Conservation (phyloP, 305 asterid genomes). For the Fraxinus baroniana region DNA sequence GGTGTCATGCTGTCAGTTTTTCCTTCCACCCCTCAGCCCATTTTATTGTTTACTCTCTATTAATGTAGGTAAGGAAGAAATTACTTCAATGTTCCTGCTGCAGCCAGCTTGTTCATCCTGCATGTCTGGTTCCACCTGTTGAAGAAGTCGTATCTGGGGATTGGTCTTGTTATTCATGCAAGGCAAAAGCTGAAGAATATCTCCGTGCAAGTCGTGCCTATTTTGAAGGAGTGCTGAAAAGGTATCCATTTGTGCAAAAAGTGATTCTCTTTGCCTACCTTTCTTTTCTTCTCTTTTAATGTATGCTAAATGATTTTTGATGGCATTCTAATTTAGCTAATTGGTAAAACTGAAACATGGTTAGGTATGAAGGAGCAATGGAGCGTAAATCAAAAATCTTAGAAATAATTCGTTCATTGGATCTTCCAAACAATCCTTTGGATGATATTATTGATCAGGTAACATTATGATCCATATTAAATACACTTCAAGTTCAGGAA, state of each 20-base stretch:
- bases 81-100: slow-evolving; percentile 92
- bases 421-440: slow-evolving; percentile 97
- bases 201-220: slow-evolving; percentile 72
- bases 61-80: slow-evolving; percentile 79
- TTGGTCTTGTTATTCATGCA: slow-evolving; percentile 92
- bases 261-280: background rate
- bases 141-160: slow-evolving; percentile 55
- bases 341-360: slow-evolving; percentile 25
- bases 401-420: slow-evolving; percentile 78
- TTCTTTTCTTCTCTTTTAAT: slow-evolving; percentile 1
- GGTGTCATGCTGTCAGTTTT: slow-evolving; percentile 8
- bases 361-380: slow-evolving; percentile 82
- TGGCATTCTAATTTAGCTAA: slow-evolving; percentile 17
- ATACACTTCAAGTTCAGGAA: slow-evolving; percentile 5
- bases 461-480: background rate
- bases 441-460: slow-evolving; percentile 95
- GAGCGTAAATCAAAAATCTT: slow-evolving; percentile 68
- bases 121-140: slow-evolving; percentile 81
- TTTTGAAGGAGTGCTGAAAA: slow-evolving; percentile 63
- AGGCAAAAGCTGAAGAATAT: slow-evolving; percentile 85
- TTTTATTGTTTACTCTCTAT: slow-evolving; percentile 18
- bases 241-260: slow-evolving; percentile 43
- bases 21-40: background rate
- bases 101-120: slow-evolving; percentile 77
- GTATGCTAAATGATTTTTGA: slow-evolving; percentile 16